These are phyloP conservation scores for Cinnamomum micranthum DNA, from an alignment of 164 flowering plant genomes.

Conservation along the genomic window DNA sequence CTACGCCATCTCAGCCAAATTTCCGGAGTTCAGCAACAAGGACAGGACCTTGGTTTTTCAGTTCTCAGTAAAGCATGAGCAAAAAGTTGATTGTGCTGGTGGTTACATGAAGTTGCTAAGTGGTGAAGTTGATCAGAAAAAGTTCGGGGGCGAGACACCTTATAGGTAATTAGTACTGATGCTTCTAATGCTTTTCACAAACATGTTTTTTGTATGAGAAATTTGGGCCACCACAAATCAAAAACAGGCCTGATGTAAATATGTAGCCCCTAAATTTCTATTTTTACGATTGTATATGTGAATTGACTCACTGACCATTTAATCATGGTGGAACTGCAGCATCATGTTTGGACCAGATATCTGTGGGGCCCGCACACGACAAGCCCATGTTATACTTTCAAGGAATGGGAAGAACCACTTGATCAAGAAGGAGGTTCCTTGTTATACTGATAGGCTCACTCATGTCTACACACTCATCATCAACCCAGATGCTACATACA, in stretches of 20 bases:
- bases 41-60: slow-evolving; percentile 88
- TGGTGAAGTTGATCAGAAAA: slow-evolving; percentile 81
- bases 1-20: slow-evolving; percentile 86
- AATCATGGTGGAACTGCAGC: slow-evolving; percentile 36
- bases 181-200: background rate
- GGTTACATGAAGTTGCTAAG: slow-evolving; percentile 96
- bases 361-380: slow-evolving; percentile 85
- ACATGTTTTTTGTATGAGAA: too few species aligned
- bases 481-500: slow-evolving; percentile 91
- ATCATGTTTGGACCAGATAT: slow-evolving; percentile 99
- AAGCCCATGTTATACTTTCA: slow-evolving; percentile 84
- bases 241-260: too few species aligned
- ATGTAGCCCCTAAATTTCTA: background rate
- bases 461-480: slow-evolving; percentile 89
- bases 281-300: background rate
- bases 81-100: slow-evolving; percentile 98
- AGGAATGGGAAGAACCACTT: slow-evolving; percentile 59
- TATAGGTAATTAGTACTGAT: slow-evolving; percentile 50
- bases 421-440: slow-evolving; percentile 94
- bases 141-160: slow-evolving; percentile 94
- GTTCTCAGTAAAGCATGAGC: slow-evolving; percentile 90
- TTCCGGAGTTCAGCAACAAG: slow-evolving; percentile 90
- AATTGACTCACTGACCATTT: background rate
- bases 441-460: slow-evolving; percentile 87
- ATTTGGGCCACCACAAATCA: too few species aligned